Percentiles rank a stretch among this genome's conserved stretches.
Conservation (phyloP, 768 basidiomycete genomes). For the Trametes sanguinea region DNA sequence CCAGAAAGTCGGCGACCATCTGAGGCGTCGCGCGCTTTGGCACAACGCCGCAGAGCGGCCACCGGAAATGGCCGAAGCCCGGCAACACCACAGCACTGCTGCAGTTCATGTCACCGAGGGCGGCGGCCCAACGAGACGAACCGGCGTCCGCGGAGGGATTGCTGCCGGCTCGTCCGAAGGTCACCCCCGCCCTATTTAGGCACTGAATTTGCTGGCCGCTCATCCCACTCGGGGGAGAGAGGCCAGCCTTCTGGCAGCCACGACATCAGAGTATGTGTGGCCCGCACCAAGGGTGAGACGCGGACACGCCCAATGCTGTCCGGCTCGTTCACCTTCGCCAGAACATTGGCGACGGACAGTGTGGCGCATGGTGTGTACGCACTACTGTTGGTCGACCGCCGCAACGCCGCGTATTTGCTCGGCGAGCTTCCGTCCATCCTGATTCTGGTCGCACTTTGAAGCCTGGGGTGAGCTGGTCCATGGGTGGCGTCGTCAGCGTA, state of each 20-base stretch:
- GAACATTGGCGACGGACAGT: neutral
- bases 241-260: constrained; percentile 3
- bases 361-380: neutral
- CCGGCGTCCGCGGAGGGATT: neutral
- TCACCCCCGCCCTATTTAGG: constrained; percentile 2
- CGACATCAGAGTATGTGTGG: neutral
- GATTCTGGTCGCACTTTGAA: neutral
- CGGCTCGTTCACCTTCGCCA: constrained; percentile 3
- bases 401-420: neutral
- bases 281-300: neutral
- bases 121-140: constrained; percentile 1
- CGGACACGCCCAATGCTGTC: neutral
- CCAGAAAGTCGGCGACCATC: neutral
- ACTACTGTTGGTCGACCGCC: neutral
- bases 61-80: neutral
- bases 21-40: neutral
- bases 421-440: neutral
- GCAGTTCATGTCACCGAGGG: neutral
- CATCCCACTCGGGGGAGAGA: neutral
- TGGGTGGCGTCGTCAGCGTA: neutral
- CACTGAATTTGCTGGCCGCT: neutral
- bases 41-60: neutral
- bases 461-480: neutral
- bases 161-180: neutral
- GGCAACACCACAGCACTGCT: neutral